Base-by-base conservation (phyloP, 1,284 basidiomycete genomes). In the Ceratobasidium theobromae region DNA sequence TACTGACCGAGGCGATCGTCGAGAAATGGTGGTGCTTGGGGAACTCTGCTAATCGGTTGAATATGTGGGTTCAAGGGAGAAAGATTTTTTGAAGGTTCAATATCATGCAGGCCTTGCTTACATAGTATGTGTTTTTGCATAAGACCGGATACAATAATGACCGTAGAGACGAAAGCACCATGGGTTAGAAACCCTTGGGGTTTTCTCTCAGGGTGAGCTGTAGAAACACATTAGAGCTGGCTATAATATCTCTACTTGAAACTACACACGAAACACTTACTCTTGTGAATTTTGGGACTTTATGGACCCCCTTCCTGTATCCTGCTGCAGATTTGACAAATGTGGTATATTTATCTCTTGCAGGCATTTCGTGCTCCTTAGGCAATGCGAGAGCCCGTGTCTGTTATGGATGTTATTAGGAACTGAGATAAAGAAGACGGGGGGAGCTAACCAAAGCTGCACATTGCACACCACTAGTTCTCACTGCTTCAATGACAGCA, bases 271-370 rank as follows among this genome's bases (percentile, higher is more conserved):
- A 53, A 21, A 11, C 11, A 80, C 89, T 70, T 73, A 95, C 93
- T 76, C 91, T 82, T 67, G 94, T 96, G 84, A 89, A 96, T 75
- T 96, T 95, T 21, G 93, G 94, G 30, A 97, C 91, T 76, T 97
- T 97, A 79, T 99, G 96, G 48, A 98, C 91, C 21, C 91, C 89
- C 75, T 99, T 99, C 53, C 96, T 81, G 78, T 95, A 99, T 4
- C 89, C 88, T 68, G 76, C 79, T 5, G 80, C 80, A 55, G 84
- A 86, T 21, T 85, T 81, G 60, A 84, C 87, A 77, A 95, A 99
- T 18, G 91, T 86, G 0, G 95, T 98, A 79, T 98, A 99, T 78
- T 99, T 99, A 80, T 99, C 95, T 77, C 82, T 83, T 1, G 93
- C 79, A 14, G 80, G 81, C 93, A 95, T 95, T 75, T 94, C 90